Evolutionary conservation across 2,329 filamentous ascomycete species (phyloP).

Genomic region (Alternaria sp.): DNA sequence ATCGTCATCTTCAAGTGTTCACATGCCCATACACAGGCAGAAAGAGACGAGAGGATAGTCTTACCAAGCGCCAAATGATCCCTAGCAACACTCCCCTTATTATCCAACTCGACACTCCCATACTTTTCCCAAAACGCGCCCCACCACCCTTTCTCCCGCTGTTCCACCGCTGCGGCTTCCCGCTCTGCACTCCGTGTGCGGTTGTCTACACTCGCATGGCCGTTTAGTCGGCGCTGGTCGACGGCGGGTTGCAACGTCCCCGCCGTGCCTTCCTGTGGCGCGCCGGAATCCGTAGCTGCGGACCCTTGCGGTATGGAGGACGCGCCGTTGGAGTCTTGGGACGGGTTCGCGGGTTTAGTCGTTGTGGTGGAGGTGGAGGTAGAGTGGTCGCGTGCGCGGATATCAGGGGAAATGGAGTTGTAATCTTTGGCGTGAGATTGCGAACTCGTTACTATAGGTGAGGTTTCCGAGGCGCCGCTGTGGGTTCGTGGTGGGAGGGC

Average conservation of each 20-base stretch:
- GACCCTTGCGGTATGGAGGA: not conserved
- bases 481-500: not conserved
- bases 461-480: conserved; percentile 36
- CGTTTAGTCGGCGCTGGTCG: not conserved
- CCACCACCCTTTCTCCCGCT: conserved; percentile 57
- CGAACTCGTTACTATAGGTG: conserved; percentile 29
- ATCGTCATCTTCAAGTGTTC: not conserved
- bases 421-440: conserved; percentile 19
- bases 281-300: not conserved
- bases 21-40: too few relatives aligned
- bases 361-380: not conserved
- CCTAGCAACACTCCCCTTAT: conserved; percentile 82
- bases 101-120: conserved; percentile 77
- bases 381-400: conserved; percentile 1
- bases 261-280: conserved; percentile 1
- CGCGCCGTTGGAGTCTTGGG: not conserved
- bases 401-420: conserved; percentile 27
- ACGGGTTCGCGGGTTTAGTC: not conserved
- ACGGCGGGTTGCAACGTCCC: not conserved
- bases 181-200: conserved; percentile 25
- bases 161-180: conserved; percentile 27
- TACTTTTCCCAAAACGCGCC: conserved; percentile 63
- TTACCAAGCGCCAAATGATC: conserved; percentile 81
- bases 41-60: too few relatives aligned
- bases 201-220: not conserved